phyloP scores from a whole-genome alignment of 1,284 basidiomycete genomes.

The Rhodotorula sp. region DNA sequence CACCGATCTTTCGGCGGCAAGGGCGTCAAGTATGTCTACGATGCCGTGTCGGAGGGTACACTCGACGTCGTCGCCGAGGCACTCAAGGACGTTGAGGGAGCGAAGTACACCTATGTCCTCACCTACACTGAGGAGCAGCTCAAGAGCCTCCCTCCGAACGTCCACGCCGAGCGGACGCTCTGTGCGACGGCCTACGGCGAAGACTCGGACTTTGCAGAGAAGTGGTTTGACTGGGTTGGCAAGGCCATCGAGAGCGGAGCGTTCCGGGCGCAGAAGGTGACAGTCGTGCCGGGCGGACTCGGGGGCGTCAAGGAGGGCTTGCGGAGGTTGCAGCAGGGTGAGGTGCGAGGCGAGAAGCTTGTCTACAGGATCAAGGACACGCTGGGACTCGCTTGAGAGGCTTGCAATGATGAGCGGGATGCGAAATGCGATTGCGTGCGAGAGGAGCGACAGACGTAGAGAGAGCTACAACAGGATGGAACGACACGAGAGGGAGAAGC shows the following conservation, averaged over 20 bases:
- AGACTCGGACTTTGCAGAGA: conserved; percentile 37
- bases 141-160: conserved; percentile 1
- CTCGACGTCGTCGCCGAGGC: conserved; percentile 38
- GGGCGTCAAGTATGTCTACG: conserved; percentile 43
- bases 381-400: conserved; percentile 12
- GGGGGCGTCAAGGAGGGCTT: conserved; percentile 46
- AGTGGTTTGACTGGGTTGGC: conserved; percentile 42
- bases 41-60: conserved; percentile 42
- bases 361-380: conserved; percentile 49
- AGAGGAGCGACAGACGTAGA: no score
- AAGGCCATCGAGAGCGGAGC: conserved; percentile 44
- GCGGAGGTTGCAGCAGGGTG: conserved; percentile 41
- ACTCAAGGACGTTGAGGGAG: conserved; percentile 23
- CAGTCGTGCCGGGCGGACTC: conserved; percentile 45
- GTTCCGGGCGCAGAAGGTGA: conserved; percentile 43
- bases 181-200: conserved; percentile 28
- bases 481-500: no score
- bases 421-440: not conserved
- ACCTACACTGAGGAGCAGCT: conserved; percentile 6
- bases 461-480: no score
- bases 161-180: conserved; percentile 31
- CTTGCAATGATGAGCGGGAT: not conserved
- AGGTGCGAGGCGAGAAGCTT: conserved; percentile 48
- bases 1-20: conserved; percentile 10
- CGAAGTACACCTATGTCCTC: conserved; percentile 24